Evolutionary conservation across 2,329 filamentous ascomycete species (phyloP).

Genomic region (Claviceps cyperi): DNA sequence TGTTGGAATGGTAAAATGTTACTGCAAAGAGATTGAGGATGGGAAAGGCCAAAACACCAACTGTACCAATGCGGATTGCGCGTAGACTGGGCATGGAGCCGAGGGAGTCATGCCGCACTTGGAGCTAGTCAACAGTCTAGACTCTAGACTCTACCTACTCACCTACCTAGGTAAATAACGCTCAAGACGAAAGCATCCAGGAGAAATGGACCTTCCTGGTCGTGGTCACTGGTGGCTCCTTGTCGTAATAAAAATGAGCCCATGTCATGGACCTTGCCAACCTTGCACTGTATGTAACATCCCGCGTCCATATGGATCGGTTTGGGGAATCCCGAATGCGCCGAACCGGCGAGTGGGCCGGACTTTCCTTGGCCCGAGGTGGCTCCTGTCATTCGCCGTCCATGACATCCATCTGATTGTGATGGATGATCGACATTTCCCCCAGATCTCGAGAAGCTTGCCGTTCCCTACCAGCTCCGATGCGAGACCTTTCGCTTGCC

Average conservation of each 20-base stretch:
- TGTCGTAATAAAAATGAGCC: no score
- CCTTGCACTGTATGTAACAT: background rate
- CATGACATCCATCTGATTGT: background rate
- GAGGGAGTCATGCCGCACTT: background rate
- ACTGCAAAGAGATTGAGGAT: background rate
- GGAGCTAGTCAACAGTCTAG: no score
- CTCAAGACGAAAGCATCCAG: background rate
- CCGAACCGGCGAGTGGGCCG: background rate
- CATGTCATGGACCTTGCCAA: no score
- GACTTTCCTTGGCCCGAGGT: constrained; percentile 1
- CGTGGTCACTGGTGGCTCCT: no score
- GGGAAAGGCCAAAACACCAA: background rate
- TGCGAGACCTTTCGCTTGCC: no score
- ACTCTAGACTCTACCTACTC: no score
- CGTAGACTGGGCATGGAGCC: background rate
- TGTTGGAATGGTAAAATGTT: background rate
- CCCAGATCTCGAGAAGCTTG: no score
- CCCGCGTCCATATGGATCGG: background rate
- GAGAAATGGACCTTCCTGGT: no score
- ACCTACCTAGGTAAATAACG: background rate
- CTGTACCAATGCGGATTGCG: background rate
- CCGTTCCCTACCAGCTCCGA: no score
- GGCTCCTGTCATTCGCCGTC: background rate
- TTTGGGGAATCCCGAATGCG: no score
- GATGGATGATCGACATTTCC: no score